phyloP scores from a whole-genome alignment of 129 eudicot genomes.

The Deinandra increscens region DNA sequence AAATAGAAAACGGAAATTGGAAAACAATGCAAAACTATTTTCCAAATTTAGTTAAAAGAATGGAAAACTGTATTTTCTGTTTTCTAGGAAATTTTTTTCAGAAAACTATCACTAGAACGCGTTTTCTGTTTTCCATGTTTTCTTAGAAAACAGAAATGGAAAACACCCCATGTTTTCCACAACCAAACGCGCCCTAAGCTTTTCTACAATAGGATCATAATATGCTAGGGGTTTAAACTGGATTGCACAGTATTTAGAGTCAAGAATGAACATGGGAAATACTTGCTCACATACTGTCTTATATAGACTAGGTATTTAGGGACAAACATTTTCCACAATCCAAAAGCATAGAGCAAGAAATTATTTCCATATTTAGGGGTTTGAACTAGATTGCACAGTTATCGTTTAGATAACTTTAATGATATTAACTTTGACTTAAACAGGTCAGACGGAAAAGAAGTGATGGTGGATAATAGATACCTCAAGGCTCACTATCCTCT shows the following conservation, averaged over 20 bases:
- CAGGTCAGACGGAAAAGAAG: constrained; percentile 82
- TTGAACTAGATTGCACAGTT: not conserved
- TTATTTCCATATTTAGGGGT: not conserved
- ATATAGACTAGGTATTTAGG: not conserved
- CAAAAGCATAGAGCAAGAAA: not conserved
- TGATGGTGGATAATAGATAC: constrained; percentile 75
- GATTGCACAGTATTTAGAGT: not conserved
- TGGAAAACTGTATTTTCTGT: too few relatives aligned
- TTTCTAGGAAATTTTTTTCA: too few relatives aligned
- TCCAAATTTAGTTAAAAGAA: too few relatives aligned
- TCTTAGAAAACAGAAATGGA: too few relatives aligned
- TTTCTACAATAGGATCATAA: not conserved
- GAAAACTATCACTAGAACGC: too few relatives aligned
- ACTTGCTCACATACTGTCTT: not conserved
- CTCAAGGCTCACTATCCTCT: constrained; percentile 74
- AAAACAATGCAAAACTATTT: too few relatives aligned
- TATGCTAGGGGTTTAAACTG: not conserved
- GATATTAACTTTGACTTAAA: not conserved
- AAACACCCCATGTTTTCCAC: too few relatives aligned
- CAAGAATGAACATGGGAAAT: constrained; percentile 2
- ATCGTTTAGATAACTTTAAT: not conserved
- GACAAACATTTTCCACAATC: not conserved
- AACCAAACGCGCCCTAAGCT: too few relatives aligned
- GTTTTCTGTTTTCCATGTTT: too few relatives aligned
- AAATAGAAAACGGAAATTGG: too few relatives aligned